Conservation (phyloP, 805 yeast species). For the Priceomyces castillae region DNA sequence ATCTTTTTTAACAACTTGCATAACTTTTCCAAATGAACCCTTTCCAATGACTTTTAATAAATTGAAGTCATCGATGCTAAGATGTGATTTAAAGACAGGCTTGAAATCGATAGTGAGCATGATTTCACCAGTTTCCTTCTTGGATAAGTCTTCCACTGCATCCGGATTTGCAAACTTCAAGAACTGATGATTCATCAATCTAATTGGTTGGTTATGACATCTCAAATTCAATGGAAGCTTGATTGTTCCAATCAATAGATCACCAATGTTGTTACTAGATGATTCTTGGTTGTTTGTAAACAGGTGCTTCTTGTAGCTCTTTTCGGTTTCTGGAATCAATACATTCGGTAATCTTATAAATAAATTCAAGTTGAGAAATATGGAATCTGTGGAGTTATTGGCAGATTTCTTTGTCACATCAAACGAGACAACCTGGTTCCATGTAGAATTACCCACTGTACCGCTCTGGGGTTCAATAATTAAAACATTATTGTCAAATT, state of each 20-base stretch:
- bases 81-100: constrained; percentile 59
- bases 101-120: constrained; percentile 67
- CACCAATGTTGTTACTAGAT: constrained; percentile 45
- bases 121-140: constrained; percentile 46
- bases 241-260: constrained; percentile 72
- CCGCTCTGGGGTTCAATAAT: constrained; percentile 85
- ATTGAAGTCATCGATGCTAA: constrained; percentile 89
- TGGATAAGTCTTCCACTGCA: constrained; percentile 41
- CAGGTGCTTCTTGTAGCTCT: constrained; percentile 23
- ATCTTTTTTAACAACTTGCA: constrained; percentile 96
- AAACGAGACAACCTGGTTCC: constrained; percentile 87
- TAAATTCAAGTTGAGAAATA: constrained; percentile 65
- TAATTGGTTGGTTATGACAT: constrained; percentile 45
- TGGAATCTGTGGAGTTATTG: constrained; percentile 43
- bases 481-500: constrained; percentile 92
- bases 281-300: constrained; percentile 25
- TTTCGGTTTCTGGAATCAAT: constrained; percentile 45
- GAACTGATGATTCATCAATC: constrained; percentile 63
- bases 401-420: constrained; percentile 57
- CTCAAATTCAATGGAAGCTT: constrained; percentile 58
- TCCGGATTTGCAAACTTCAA: constrained; percentile 37
- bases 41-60: constrained; percentile 93
- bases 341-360: constrained; percentile 75
- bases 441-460: constrained; percentile 70
- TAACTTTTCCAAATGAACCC: constrained; percentile 97